Base-by-base conservation (phyloP, 768 basidiomycete species). In the Leucocoprinus leucothites region DNA sequence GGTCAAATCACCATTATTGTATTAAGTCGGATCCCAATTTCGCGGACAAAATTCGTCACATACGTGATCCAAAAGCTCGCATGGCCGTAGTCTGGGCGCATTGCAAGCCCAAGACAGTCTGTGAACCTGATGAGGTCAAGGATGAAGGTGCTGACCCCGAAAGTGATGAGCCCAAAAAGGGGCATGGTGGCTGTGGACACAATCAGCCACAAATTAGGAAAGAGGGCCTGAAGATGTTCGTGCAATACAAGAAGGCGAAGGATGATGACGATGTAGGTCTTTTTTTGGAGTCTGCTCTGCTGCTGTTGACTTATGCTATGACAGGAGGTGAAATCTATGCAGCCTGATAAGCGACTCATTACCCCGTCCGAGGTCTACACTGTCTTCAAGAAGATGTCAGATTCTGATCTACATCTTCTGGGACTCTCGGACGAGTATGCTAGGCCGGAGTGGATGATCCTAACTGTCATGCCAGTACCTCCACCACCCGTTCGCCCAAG, bases 361-460 rank as follows among this genome's bases (percentile, higher is more conserved):
- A 85, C 89, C 0, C 89, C 94, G 2, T 84, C 85, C 3, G 94
- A 96, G 63, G 90, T 91, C n/a, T 91, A 94, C 70, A 89, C 88
- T 41, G 86, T 91, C n/a, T 85, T 98, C 69, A 91, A 92, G 74
- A 98, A 98, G 81, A 94, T 98, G 74, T 83, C 92, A 6, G 86
- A 94, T 58, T 80, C 84, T 11, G 96, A 98, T 67, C 80, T 98
- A 14, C 82, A 86, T 59, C 77, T 94, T 24, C 83, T 98, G 60
- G 97, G 97, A 35, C 84, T 98, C 9, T 95, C 91, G 24, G 91
- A 94, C 56, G 91, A 93, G 67, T 98, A 97, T 67, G 96, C 97
- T 6, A 85, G 95, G 40, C 97, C 97, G 2, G 94, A 98, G 65
- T 99, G 97, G 97, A 98, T 99, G 97, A 97, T 99, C 61, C 75